These are phyloP conservation scores for Colletotrichum sidae DNA, from an alignment of 2,329 filamentous ascomycete species.

Conservation along the genomic window DNA sequence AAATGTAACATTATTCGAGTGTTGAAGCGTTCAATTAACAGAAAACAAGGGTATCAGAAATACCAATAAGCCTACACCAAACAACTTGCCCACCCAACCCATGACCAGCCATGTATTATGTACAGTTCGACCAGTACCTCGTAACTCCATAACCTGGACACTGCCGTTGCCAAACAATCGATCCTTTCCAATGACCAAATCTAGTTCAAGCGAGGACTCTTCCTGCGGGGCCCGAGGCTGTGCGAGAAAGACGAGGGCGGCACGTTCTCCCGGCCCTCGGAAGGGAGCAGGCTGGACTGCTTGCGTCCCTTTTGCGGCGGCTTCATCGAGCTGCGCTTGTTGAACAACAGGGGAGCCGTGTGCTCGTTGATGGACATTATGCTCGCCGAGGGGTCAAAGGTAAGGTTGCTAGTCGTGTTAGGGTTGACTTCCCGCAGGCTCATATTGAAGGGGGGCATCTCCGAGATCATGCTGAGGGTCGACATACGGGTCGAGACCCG, in stretches of 20 bases:
- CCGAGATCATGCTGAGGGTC: constrained; percentile 36
- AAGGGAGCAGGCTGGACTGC: constrained; percentile 45
- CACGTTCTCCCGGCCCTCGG: constrained; percentile 65
- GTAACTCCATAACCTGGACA: not conserved
- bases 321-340: constrained; percentile 56
- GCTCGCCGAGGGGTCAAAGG: constrained; percentile 58
- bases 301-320: constrained; percentile 49
- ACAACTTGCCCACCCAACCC: not conserved
- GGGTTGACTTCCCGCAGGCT: constrained; percentile 69
- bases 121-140: constrained; percentile 11
- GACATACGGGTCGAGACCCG: constrained; percentile 35
- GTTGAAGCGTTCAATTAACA: constrained; percentile 9
- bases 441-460: constrained; percentile 47
- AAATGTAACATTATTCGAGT: not conserved
- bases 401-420: constrained; percentile 50
- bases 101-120: constrained; percentile 9
- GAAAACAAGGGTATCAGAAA: constrained; percentile 34
- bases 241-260: constrained; percentile 58
- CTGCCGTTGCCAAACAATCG: too few species aligned
- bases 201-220: constrained; percentile 64
- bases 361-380: constrained; percentile 55
- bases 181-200: not conserved
- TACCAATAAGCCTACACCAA: constrained; percentile 36
- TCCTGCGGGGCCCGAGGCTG: constrained; percentile 59
- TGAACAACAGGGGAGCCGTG: constrained; percentile 56